Evolutionary conservation across 495 filamentous ascomycete genomes (phyloP), one percentile per base, ranked within the genome.

Genomic region (Schizothecium vesticola): DNA sequence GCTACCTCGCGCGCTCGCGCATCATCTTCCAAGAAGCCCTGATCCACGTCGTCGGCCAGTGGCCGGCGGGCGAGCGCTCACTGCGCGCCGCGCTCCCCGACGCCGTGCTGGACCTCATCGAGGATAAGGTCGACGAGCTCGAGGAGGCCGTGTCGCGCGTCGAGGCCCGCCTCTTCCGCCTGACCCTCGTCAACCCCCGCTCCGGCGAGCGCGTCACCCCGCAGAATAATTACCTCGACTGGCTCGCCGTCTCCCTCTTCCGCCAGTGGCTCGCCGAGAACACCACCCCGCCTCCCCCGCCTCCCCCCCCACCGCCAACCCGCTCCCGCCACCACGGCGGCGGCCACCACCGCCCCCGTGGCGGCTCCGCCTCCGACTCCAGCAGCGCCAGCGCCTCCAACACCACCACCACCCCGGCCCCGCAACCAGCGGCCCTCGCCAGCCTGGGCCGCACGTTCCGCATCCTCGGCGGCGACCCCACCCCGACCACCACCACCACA

Each of bases 221-320:
- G 0, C 77, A 81, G 16, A 94, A 89, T 61, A 88, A 86, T 24
- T 96, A 93, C 75, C 79, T 95, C 28, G 92, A 94, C 76, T 97
- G 93, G 93, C 83, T 96, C 7, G 92, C 89, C 25, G 87, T 96
- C 61, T 89, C 85, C 19, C 82, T 96, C 16, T 97, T 97, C 76
- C 83, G 93, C 9, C 92, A 96, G 76, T 97, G 93, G 93, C 81
- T 97, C 0, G 91, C 92, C 1, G 93, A 96, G 66, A 93, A 89
- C 74, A 96, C 91, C 6, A 87, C 91, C 1, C 91, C 91, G 4
- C 86, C 89, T 2, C 86, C 86, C 9, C 73, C 83, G 3, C 81
- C 83, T 3, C 80, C 84, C 0, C 5, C 64, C 71, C 26, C 69
- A 69, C 9, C 67, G 62, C 55, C 3, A 43, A 6, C 43, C 16